Evolutionary conservation across 2,329 filamentous ascomycete species (phyloP), one percentile per base, ranked within the genome.

Genomic region (Xylariales sp.): DNA sequence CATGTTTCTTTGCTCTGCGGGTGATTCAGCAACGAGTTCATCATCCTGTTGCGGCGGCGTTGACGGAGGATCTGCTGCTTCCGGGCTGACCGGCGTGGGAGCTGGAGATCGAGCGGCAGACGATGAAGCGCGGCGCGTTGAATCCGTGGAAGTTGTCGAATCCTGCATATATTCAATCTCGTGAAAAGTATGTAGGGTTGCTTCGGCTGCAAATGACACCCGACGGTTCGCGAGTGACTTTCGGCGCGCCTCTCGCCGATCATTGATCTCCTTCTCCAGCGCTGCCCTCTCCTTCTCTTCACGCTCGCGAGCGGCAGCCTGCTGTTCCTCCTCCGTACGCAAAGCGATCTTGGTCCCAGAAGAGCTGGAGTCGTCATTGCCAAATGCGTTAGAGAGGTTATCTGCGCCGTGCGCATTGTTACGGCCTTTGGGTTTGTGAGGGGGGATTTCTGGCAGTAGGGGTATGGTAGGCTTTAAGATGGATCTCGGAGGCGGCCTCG

Each of bases 131-230:
- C 86, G 76, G 49, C 88, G 72, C 11, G 85, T 88, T 10, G 82
- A 81, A 46, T 91, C 86, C 1, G 82, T 85, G 0, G 85, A 85
- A 6, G 83, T 85, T 2, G 89, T 94, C 15, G 88, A 88, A 57
- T 96, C 90, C 54, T 90, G 88, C 57, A 81, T 76, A 45, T 90
- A 85, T 55, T 97, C 91, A 30, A 96, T 79, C 40, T 93, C 90
- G 55, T 97, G 90, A 74, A 95, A 97, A 1, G 93, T 98, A 59
- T 98, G 93, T 24, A 98, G 73, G 4, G 93, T 98, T 11, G 93
- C 93, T 64, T 98, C 93, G 1, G 93, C 93, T 5, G 93, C 93
- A 62, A 98, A 98, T 0, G 91, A 97, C 23, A 98, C 93, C 55
- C 93, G 81, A 54, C 93, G 81, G 59, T 93, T 95, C 33, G 91